Base-by-base conservation (phyloP, 202 grass and related monocot genomes). In the Brachypodium distachyon region DNA sequence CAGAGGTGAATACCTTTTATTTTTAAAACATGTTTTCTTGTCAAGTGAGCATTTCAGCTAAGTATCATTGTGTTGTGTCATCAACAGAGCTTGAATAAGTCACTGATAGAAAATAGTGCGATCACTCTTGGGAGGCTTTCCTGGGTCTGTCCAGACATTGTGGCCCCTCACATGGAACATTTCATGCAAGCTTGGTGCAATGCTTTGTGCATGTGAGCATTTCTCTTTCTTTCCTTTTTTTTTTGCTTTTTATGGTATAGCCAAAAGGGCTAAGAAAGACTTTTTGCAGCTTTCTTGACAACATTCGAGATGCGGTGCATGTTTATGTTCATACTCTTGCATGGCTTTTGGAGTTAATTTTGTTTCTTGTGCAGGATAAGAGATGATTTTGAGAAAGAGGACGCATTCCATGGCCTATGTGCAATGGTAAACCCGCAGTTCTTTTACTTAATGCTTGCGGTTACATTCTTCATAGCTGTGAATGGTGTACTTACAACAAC, bases 341-440 rank as follows among this genome's bases (percentile, higher is more conserved):
- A 71, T 26, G 4, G 54, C 58, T 71, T 42, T 38, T 52, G 48
- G 16, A 60, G 66, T 38, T 76, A 48, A 41, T 71, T 73, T 62
- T 7, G 1, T 54, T 67, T 7, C 58, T 67, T 62, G 43, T 74
- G 22, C 90, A 99, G 96, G 89, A 96, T 99, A 81, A 81, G 92
- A 83, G 96, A 99, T 81, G 96, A 99, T 86, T 96, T 92, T 79
- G 96, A 99, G 90, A 99, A 99, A 88, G 96, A 96, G 87, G 96
- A 93, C 28, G 87, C 96, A 6, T 99, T 99, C 79, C 89, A 89
- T 76, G 96, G 96, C 55, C 81, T 99, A 29, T 99, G 96, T 79
- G 96, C 96, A 77, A 87, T 96, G 87, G 96, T 98, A 88, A 49
- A 47, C 80, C 19, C 5, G 7, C 0, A 12, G n/a, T 23, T 60